Evolutionary conservation across 768 basidiomycete species (phyloP).

Genomic region (Suillus subluteus): DNA sequence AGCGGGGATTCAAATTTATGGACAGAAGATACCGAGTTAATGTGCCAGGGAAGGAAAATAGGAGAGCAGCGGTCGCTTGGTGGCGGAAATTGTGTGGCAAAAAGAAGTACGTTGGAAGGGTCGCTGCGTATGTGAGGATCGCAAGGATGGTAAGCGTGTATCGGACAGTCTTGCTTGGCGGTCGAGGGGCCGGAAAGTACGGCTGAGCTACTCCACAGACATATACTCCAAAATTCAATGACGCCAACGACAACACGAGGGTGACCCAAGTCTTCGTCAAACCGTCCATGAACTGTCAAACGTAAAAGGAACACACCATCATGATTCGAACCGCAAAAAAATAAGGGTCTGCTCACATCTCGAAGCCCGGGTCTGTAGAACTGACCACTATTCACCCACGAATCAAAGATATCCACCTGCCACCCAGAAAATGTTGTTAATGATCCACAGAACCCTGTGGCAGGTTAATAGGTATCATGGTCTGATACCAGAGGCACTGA

Average conservation of each 20-base stretch:
- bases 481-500: constrained; percentile 29
- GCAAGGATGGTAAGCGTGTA: constrained; percentile 57
- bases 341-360: constrained; percentile 53
- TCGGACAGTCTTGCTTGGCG: constrained; percentile 50
- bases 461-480: constrained; percentile 6
- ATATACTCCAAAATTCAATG: constrained; percentile 74
- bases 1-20: constrained; percentile 65
- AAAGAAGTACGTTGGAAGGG: constrained; percentile 78
- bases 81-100: constrained; percentile 71
- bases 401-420: constrained; percentile 86
- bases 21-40: constrained; percentile 84
- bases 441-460: constrained; percentile 88
- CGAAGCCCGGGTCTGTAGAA: constrained; percentile 65
- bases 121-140: constrained; percentile 71
- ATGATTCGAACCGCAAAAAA: neutral
- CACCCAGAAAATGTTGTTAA: constrained; percentile 96
- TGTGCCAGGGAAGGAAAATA: constrained; percentile 90
- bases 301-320: constrained; percentile 7
- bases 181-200: constrained; percentile 43
- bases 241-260: constrained; percentile 72
- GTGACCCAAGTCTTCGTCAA: constrained; percentile 81
- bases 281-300: constrained; percentile 80
- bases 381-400: constrained; percentile 74
- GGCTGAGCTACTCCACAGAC: constrained; percentile 50
- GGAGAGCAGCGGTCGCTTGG: constrained; percentile 81